Evolutionary conservation across 2,329 filamentous ascomycete genomes (phyloP).

Genomic region (Penicillium freii): DNA sequence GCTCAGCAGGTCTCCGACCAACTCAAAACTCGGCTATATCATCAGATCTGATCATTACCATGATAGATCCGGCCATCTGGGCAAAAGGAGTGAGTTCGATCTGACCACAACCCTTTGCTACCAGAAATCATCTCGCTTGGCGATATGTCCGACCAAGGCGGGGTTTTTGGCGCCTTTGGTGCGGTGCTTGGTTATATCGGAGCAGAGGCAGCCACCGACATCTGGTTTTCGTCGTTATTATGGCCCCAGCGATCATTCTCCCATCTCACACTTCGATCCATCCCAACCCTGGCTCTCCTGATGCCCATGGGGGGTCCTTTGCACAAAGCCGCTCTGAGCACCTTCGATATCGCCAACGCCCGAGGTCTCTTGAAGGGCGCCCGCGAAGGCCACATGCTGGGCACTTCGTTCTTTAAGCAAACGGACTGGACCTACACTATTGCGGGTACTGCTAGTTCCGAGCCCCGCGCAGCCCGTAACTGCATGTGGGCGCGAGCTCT

Average conservation of each 20-base stretch:
- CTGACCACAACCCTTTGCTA: background rate
- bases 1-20: background rate
- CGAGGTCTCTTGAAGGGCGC: background rate
- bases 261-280: background rate
- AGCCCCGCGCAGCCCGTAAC: background rate
- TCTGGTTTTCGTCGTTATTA: background rate
- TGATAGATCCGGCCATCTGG: background rate
- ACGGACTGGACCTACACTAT: background rate
- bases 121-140: background rate
- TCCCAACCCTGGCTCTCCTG: background rate
- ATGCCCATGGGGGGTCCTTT: background rate
- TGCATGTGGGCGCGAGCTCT: background rate
- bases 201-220: background rate
- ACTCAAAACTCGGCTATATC: background rate
- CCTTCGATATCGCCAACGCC: background rate
- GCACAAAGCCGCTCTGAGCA: background rate
- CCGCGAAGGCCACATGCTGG: background rate
- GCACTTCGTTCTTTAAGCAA: background rate
- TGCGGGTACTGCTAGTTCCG: background rate
- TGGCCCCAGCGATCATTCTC: background rate
- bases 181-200: background rate
- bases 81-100: background rate
- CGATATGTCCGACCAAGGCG: background rate
- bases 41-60: background rate
- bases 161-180: background rate